These are phyloP conservation scores for Glebionis coronaria DNA, from an alignment of 129 eudicot genomes.

Conservation along the genomic window DNA sequence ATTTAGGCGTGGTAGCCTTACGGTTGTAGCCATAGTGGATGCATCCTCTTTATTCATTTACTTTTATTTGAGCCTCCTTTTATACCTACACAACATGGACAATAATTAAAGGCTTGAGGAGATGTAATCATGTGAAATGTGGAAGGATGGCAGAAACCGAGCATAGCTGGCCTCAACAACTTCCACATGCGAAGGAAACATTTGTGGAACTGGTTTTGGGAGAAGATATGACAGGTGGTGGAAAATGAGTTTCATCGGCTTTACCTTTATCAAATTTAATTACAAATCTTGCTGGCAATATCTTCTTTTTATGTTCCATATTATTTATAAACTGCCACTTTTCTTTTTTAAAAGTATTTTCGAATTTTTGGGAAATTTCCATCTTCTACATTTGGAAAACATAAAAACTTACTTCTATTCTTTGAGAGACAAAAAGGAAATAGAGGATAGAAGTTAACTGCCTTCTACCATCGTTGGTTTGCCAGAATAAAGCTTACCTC, in stretches of 20 bases:
- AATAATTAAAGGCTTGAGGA: too few species aligned
- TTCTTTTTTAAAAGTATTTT: slow-evolving; percentile 23
- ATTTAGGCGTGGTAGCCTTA: too few species aligned
- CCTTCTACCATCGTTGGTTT: too few species aligned
- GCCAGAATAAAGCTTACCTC: too few species aligned
- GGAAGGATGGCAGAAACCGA: too few species aligned
- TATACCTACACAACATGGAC: too few species aligned
- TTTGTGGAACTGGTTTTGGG: slow-evolving; percentile 73
- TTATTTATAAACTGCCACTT: slow-evolving; percentile 5
- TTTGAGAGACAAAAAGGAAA: slow-evolving; percentile 53
- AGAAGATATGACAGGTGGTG: slow-evolving; percentile 89
- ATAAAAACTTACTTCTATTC: slow-evolving; percentile 64
- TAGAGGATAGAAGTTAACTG: slow-evolving; percentile 79
- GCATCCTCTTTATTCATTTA: too few species aligned
- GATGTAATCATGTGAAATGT: too few species aligned
- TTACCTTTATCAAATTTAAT: slow-evolving; percentile 83
- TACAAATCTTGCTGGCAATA: slow-evolving; percentile 77
- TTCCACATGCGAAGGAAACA: slow-evolving; percentile 67
- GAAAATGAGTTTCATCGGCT: slow-evolving; percentile 82
- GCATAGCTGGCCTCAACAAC: too few species aligned
- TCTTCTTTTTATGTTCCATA: not conserved
- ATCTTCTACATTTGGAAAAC: slow-evolving; percentile 89
- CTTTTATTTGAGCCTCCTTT: too few species aligned
- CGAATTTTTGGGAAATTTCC: slow-evolving; percentile 28
- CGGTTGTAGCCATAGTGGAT: too few species aligned